These are phyloP conservation scores for Hymenoscyphus scutula DNA, from an alignment of 2,329 filamentous ascomycete genomes.

Conservation along the genomic window DNA sequence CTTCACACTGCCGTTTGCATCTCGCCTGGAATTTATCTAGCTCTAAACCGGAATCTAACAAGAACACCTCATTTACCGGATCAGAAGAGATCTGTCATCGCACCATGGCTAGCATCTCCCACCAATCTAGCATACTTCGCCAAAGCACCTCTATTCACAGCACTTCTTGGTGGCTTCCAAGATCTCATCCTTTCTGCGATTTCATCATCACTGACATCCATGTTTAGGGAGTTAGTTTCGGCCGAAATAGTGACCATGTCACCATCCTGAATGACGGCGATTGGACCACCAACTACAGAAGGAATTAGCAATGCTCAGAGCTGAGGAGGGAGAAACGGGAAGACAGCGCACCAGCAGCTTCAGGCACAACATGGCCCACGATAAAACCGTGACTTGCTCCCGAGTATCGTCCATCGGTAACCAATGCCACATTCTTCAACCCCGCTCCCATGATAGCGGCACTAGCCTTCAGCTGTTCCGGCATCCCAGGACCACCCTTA, in stretches of 20 bases:
- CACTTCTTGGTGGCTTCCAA: conserved; percentile 70
- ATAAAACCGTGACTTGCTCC: conserved; percentile 91
- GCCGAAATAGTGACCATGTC: conserved; percentile 87
- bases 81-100: conserved; percentile 76
- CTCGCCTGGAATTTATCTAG: neutral
- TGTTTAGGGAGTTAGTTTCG: conserved; percentile 67
- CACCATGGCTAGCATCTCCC: conserved; percentile 86
- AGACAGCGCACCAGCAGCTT: conserved; percentile 58
- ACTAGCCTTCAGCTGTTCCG: conserved; percentile 84
- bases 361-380: conserved; percentile 88
- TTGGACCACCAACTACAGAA: conserved; percentile 70
- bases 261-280: conserved; percentile 76
- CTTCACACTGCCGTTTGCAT: no score
- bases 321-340: no score
- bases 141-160: conserved; percentile 77
- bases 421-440: conserved; percentile 80
- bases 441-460: conserved; percentile 92
- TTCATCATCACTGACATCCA: conserved; percentile 67
- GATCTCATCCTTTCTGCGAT: conserved; percentile 58
- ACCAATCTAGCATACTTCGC: conserved; percentile 89
- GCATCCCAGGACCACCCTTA: conserved; percentile 93
- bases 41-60: neutral
- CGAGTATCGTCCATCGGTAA: conserved; percentile 88
- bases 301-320: conserved; percentile 16
- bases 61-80: neutral